A percentile compares a stretch with the other conserved stretches of the same genome.
Conservation (phyloP, 2,329 filamentous ascomycete genomes). For the Bisporella sp. region DNA sequence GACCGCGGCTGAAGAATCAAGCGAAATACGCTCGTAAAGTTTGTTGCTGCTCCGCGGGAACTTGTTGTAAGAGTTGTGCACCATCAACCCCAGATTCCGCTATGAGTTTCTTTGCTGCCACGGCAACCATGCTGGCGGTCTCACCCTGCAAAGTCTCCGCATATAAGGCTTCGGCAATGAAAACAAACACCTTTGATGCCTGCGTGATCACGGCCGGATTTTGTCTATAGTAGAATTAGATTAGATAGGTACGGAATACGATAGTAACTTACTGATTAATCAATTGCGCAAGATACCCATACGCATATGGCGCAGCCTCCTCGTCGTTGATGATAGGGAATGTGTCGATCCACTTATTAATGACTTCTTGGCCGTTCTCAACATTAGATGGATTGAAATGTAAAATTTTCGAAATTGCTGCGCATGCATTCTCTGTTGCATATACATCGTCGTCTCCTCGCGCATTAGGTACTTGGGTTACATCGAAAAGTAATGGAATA, state of each 20-base stretch:
- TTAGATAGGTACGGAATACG: background rate
- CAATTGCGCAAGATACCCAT: conserved; percentile 82
- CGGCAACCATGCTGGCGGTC: conserved; percentile 69
- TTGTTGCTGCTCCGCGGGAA: conserved; percentile 74
- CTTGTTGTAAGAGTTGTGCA: conserved; percentile 64
- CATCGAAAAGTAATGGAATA: conserved; percentile 77
- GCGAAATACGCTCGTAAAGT: conserved; percentile 74
- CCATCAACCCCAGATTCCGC: conserved; percentile 68
- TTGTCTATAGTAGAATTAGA: conserved; percentile 51
- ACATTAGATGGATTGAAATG: conserved; percentile 81
- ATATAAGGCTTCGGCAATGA: conserved; percentile 82
- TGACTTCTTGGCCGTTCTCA: conserved; percentile 66
- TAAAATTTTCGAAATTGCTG: conserved; percentile 92
- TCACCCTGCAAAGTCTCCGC: conserved; percentile 83
- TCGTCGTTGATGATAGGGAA: conserved; percentile 92
- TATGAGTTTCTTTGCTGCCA: conserved; percentile 71
- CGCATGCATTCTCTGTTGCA: conserved; percentile 94
- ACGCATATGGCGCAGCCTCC: conserved; percentile 93
- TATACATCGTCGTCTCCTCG: conserved; percentile 91
- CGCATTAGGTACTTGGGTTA: conserved; percentile 72
- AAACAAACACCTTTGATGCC: conserved; percentile 74
- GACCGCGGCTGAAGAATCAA: conserved; percentile 31
- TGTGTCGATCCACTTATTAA: conserved; percentile 83
- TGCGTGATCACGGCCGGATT: conserved; percentile 74
- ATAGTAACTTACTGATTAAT: conserved; percentile 77